Conservation (phyloP, 305 asterid genomes). For the Solanum chacoense region DNA sequence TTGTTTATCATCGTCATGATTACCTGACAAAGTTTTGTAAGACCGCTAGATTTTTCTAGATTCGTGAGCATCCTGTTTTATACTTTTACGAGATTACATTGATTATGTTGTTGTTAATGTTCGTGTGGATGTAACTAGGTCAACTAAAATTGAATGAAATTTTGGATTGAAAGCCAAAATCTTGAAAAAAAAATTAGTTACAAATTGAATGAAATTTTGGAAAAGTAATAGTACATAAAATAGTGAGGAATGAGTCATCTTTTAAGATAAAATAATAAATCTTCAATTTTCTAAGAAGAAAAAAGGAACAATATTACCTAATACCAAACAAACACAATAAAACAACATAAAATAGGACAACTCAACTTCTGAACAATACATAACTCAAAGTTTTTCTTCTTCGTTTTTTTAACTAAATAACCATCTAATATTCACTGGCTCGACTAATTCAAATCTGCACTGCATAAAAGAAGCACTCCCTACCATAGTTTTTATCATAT, state of each 20-base stretch:
- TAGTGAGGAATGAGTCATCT: neutral
- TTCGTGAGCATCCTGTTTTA: fast-evolving
- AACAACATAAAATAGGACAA: neutral
- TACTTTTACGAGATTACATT: fast-evolving
- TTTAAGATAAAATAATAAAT: neutral
- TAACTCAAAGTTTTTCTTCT: neutral
- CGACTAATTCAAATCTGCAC: neutral
- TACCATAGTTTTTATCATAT: neutral
- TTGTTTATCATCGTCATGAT: neutral
- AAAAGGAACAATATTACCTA: neutral
- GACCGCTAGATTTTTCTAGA: neutral
- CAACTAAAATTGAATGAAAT: neutral
- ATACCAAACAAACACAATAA: slow-evolving; percentile 1
- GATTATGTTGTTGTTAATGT: neutral
- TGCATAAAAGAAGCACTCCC: neutral
- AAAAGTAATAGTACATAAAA: neutral
- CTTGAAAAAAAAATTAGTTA: neutral
- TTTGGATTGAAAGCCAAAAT: neutral
- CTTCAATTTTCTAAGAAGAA: neutral
- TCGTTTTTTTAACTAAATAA: neutral
- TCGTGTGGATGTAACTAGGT: neutral
- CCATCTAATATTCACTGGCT: neutral
- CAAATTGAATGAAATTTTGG: neutral
- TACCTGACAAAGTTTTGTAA: neutral
- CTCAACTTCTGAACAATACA: neutral